phyloP scores from a whole-genome alignment of 345 rosid species.

The Euphorbia tirucalli region DNA sequence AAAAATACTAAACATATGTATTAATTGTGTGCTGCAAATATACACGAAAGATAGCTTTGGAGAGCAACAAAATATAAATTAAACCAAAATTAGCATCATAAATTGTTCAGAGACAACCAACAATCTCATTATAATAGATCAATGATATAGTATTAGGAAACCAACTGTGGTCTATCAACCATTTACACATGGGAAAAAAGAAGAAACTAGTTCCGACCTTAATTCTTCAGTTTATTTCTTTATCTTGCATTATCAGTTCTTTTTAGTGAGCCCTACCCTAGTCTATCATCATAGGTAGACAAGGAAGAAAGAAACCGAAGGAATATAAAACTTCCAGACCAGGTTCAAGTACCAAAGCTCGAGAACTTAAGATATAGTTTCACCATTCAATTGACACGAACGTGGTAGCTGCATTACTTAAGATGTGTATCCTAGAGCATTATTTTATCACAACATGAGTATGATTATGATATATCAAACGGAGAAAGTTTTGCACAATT shows the following conservation, averaged over 20 bases:
- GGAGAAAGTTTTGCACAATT: background rate
- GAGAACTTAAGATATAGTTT: background rate
- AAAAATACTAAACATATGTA: slow-evolving; percentile 14
- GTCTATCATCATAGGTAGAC: too few species aligned
- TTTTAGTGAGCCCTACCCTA: too few species aligned
- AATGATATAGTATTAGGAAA: background rate
- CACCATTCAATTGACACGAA: background rate
- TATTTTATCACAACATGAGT: background rate
- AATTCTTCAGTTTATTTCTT: too few species aligned
- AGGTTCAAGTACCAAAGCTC: too few species aligned
- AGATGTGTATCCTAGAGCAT: background rate
- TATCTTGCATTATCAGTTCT: too few species aligned
- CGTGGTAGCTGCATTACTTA: background rate
- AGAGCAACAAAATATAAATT: background rate
- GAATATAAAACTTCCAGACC: too few species aligned
- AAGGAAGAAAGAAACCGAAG: too few species aligned
- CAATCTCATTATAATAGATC: background rate
- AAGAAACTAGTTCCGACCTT: too few species aligned
- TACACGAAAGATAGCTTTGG: background rate
- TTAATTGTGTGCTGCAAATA: background rate
- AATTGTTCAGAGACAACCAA: background rate
- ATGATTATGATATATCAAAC: background rate
- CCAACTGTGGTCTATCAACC: background rate
- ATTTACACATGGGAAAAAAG: too few species aligned
- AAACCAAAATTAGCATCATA: background rate